Evolutionary conservation across 148 eudicot species (phyloP), one percentile per base, ranked within the genome.

Genomic region (Camellia japonica): DNA sequence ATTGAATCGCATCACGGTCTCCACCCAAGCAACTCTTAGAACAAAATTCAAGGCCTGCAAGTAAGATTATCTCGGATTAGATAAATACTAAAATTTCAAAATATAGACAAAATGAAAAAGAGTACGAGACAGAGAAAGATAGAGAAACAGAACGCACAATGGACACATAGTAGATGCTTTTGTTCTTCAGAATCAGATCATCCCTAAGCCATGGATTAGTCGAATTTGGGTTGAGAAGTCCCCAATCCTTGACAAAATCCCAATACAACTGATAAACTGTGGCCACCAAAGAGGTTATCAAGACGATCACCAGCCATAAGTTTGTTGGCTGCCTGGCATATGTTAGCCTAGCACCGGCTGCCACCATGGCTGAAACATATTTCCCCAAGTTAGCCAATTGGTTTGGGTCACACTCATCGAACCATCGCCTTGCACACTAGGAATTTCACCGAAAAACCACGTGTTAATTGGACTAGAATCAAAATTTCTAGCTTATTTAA

Each of bases 211-310:
- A 90, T 7, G 82, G 94, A 73, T 96, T 96, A 60, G 83, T 87
- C 19, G 99, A 93, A 51, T 56, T 87, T 3, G 85, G 87, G 78
- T 92, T 84, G 69, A 96, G 81, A 51, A 96, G 82, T 46, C 98
- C 98, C 99, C 99, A 96, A 67, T 96, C 99, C 83, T 87, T 90
- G 14, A 96, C 99, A 79, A 91, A 96, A 85, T 96, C 99, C 99
- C 99, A 96, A 76, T 96, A 96, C 74, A 96, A 68, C 71, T 96
- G 99, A 80, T 96, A 96, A 23, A 92, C 65, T 42, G 99, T 96
- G 16, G 99, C 99, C 11, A 83, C 82, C 0, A 84, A 78, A 69
- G 99, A 96, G 43, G 99, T 96, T 65, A 89, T 78, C 77, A 96
- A 74, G 0, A 89, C 97, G n/a, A 92, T 81, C 23, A 86, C 75